Evolutionary conservation across 306 rosid genomes (phyloP).

Genomic region (Medicago ruthenica): DNA sequence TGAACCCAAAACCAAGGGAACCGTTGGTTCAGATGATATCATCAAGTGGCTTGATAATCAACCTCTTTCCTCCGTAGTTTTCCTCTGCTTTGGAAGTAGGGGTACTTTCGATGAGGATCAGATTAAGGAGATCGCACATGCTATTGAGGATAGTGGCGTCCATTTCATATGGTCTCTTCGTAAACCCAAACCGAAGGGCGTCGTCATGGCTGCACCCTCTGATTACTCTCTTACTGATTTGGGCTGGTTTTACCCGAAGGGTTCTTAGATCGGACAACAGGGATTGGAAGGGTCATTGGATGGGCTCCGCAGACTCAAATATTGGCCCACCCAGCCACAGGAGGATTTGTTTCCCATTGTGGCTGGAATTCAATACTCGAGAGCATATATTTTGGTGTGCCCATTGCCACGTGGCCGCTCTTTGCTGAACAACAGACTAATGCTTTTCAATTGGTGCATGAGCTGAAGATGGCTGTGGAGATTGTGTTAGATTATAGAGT

Average conservation of each 20-base stretch:
- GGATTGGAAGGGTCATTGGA: conserved; percentile 47
- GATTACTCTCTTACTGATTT: not conserved
- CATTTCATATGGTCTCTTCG: conserved; percentile 19
- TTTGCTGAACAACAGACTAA: conserved; percentile 55
- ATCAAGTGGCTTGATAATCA: conserved; percentile 17
- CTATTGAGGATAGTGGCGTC: not conserved
- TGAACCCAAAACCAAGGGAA: not conserved
- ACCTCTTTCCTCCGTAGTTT: conserved; percentile 1
- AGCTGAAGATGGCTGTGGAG: conserved; percentile 48
- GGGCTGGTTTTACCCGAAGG: conserved; percentile 44
- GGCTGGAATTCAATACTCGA: conserved; percentile 66
- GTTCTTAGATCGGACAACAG: conserved; percentile 52
- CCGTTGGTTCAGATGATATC: conserved; percentile 3
- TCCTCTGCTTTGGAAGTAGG: not conserved
- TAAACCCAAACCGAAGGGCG: conserved; percentile 35
- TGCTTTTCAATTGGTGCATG: conserved; percentile 46
- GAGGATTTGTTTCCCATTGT: conserved; percentile 59
- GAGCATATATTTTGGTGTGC: conserved; percentile 59
- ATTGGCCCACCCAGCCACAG: conserved; percentile 52
- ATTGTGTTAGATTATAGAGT: conserved; percentile 16
- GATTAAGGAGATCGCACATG: not conserved
- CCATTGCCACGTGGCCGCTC: conserved; percentile 57
- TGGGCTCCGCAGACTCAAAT: conserved; percentile 62
- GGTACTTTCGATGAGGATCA: not conserved
- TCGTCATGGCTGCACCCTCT: not conserved